Evolutionary conservation across 2,329 filamentous ascomycete species (phyloP), one percentile per base, ranked within the genome.

Genomic region (Zasmidium citrigriseum): DNA sequence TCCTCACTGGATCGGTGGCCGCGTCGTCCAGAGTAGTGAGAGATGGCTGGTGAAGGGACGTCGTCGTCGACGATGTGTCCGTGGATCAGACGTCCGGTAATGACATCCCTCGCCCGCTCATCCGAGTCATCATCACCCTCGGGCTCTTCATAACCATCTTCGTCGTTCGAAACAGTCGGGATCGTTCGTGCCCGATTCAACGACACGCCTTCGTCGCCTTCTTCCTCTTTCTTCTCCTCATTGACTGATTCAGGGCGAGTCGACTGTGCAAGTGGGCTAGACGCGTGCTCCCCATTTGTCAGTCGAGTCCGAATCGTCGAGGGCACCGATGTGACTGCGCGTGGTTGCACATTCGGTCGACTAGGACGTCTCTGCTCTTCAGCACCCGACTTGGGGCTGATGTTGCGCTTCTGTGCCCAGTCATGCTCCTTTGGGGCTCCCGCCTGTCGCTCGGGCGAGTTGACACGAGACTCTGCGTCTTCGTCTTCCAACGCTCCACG

Each of bases 41-140:
- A 93, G 61, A 85, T 81, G 48, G 83, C 81, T 16, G 91, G 89
- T 1, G 92, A 96, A 1, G 89, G 89, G 70, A 92, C 93, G 72
- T 96, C 89, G 34, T 70, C 64, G 63, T 96, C 91, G 11, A 99
- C 95, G 65, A 99, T 89, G 72, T 98, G 95, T 14, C 95, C 95
- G 67, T 97, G 92, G 9, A 98, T 86, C 46, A 99, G 82, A 54
- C 95, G 88, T 10, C 91, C 93, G 58, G 93, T 93, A 45, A 93
- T 96, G 49, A 99, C 93, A 72, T 98, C 93, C 44, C 88, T 85
- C 18, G 91, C 91, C 58, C 90, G 88, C 74, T 75, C 74, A 52
- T 76, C 74, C 14, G 63, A 67, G 46, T 72, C 75, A 34, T 73
- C 69, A 5, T 73, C 72, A 14, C 64, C 64, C 25, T 60, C 68